Evolutionary conservation across 371 early-diverging fungal species (phyloP).

Genomic region (Thermomucor indicae-seudaticae): DNA sequence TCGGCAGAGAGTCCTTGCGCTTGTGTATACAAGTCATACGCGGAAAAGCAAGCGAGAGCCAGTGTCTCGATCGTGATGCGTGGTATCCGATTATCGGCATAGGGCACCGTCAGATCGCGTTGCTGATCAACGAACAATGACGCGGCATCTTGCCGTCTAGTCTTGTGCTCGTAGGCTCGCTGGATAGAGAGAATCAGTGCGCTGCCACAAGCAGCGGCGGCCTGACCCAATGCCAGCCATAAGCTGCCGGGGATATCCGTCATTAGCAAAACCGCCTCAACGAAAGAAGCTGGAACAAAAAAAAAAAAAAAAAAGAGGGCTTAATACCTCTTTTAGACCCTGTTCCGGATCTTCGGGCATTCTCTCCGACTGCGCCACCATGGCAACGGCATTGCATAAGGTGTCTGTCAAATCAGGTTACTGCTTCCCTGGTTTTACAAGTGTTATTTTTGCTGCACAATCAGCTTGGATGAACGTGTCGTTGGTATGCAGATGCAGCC

Average conservation of each 20-base stretch:
- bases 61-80: constrained; percentile 10
- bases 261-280: neutral
- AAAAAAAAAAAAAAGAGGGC: too few species aligned
- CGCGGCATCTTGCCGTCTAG: neutral
- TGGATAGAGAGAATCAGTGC: constrained; percentile 12
- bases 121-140: neutral
- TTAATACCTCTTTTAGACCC: too few species aligned
- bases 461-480: too few species aligned
- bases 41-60: constrained; percentile 1
- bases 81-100: constrained; percentile 7
- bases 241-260: neutral
- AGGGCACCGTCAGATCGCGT: constrained; percentile 16
- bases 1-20: neutral
- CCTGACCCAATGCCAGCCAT: constrained; percentile 9
- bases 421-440: too few species aligned
- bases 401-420: too few species aligned
- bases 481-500: too few species aligned
- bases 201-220: constrained; percentile 4
- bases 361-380: too few species aligned
- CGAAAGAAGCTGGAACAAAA: neutral
- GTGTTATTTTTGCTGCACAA: too few species aligned
- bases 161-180: constrained; percentile 3
- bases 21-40: neutral
- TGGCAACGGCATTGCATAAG: too few species aligned
- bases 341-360: too few species aligned